Percentiles rank a stretch among this genome's conserved stretches.
These are phyloP conservation scores for Pugionium cornutum DNA, from an alignment of 345 rosid genomes.

Conservation along the genomic window DNA sequence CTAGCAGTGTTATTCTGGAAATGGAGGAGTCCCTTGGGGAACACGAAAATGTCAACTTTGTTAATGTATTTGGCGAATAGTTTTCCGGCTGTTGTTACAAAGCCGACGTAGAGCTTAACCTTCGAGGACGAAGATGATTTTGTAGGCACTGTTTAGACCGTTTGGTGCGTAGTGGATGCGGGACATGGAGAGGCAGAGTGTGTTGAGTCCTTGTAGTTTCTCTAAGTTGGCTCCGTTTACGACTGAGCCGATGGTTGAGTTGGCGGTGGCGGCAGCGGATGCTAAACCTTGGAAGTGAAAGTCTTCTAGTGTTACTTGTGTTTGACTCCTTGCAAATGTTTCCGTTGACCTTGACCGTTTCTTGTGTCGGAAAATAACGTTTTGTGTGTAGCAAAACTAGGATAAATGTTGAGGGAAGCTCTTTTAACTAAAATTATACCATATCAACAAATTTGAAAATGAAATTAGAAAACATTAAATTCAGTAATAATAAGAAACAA, in stretches of 20 bases:
- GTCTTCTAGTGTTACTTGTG: conserved; percentile 37
- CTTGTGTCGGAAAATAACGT: background rate
- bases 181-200: conserved; percentile 43
- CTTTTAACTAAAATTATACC: background rate
- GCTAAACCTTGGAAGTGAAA: conserved; percentile 41
- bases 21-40: conserved; percentile 61
- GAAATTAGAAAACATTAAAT: background rate
- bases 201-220: conserved; percentile 45
- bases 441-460: background rate
- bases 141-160: conserved; percentile 61
- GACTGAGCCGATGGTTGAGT: conserved; percentile 28
- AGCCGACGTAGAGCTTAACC: conserved; percentile 57
- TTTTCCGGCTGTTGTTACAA: conserved; percentile 53
- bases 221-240: conserved; percentile 42
- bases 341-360: conserved; percentile 41
- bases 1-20: conserved; percentile 54
- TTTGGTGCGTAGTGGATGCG: conserved; percentile 56
- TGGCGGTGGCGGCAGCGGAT: background rate
- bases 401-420: background rate
- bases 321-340: conserved; percentile 39
- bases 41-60: conserved; percentile 58
- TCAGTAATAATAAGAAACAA: background rate
- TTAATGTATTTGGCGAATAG: conserved; percentile 49
- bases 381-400: background rate
- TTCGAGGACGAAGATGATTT: conserved; percentile 54